Evolutionary conservation across 768 basidiomycete genomes (phyloP).

Genomic region (Chlorophyllum brunneum): DNA sequence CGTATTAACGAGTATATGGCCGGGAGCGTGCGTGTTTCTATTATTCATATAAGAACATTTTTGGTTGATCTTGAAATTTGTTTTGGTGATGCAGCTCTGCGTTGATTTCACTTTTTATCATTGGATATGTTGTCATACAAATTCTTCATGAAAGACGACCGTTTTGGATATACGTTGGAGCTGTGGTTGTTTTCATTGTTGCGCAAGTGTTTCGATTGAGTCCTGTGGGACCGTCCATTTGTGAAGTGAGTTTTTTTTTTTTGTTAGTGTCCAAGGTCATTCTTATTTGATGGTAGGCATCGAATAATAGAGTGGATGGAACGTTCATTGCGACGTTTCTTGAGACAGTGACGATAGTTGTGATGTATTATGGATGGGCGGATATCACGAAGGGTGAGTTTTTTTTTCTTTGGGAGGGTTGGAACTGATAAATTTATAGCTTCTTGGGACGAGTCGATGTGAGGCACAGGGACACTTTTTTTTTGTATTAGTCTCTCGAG

Average conservation of each 20-base stretch:
- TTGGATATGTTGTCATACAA: slow-evolving; percentile 65
- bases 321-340: slow-evolving; percentile 76
- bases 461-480: background rate
- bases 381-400: slow-evolving; percentile 73
- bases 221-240: slow-evolving; percentile 66
- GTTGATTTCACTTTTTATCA: slow-evolving; percentile 60
- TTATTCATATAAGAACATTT: background rate
- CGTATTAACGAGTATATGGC: slow-evolving; percentile 69
- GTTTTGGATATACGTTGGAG: slow-evolving; percentile 60
- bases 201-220: slow-evolving; percentile 68
- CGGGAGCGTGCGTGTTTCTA: slow-evolving; percentile 53
- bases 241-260: slow-evolving; percentile 32
- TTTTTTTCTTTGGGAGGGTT: slow-evolving; percentile 10
- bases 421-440: slow-evolving; percentile 16
- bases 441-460: slow-evolving; percentile 6
- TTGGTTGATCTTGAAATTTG: background rate
- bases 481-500: too few species aligned
- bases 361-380: slow-evolving; percentile 66
- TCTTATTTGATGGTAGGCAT: slow-evolving; percentile 32
- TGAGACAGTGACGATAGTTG: slow-evolving; percentile 60
- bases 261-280: background rate
- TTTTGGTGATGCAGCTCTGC: slow-evolving; percentile 42
- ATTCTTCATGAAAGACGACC: slow-evolving; percentile 71
- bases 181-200: slow-evolving; percentile 63
- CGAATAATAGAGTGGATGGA: slow-evolving; percentile 68